Evolutionary conservation across 2,329 filamentous ascomycete species (phyloP), one percentile per base, ranked within the genome.

Genomic region (Gnomoniopsis smithogilvyi): DNA sequence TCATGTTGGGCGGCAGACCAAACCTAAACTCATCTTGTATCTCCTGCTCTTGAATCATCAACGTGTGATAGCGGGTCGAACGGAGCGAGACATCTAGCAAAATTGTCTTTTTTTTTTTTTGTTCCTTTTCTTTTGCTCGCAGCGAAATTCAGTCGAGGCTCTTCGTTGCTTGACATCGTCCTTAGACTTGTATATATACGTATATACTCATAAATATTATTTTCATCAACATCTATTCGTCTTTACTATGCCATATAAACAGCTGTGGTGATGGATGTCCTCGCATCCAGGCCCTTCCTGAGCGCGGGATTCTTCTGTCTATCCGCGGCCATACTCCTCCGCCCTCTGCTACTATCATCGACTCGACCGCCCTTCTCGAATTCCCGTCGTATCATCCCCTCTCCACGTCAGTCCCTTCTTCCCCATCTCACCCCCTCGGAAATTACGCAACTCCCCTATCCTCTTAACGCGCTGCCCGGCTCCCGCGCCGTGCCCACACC

Each of bases 21-120:
- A 84, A 68, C 61, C 63, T 60, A 21, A 10, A 47, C 45, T 74
- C 88, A 80, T 85, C 87, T 87, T 87, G 89, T 92, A 92, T 92
- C 89, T 92, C 87, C 89, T 90, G 86, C 88, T 87, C 87, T 90
- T 82, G 88, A 92, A 84, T 87, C 75, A 76, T 75, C 73, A 78
- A 62, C 80, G 80, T 91, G 89, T 91, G 84, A 85, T 86, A 86
- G 88, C 86, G 80, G 89, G 88, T 92, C 89, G 89, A 90, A 88
- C 86, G 86, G 86, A 45, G 86, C 83, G 87, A 86, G 83, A 91
- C 87, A 91, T 78, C 67, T 67, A 54, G n/a, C n/a, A n/a, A n/a
- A n/a, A n/a, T n/a, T n/a, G n/a, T n/a, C n/a, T 56, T 56, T 36
- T 52, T 51, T 26, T 3, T 47, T 33, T 53, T 34, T 21, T n/a